Evolutionary conservation across 768 basidiomycete genomes (phyloP).

Genomic region (Mycena vulgaris): DNA sequence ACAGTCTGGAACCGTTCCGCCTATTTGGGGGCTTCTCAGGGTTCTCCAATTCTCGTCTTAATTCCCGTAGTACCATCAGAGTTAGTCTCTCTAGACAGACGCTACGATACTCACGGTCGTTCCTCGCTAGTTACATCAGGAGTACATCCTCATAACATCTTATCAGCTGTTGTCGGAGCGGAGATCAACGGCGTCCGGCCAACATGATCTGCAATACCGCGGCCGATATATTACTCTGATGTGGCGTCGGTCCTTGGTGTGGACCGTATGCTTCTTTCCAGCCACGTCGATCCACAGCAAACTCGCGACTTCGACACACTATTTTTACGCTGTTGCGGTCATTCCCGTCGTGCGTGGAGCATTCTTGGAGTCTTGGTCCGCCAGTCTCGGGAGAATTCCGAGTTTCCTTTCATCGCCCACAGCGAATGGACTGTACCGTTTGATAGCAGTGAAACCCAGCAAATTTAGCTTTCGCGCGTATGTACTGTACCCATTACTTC

Average conservation of each 20-base stretch:
- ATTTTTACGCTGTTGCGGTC: neutral
- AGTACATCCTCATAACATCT: no score
- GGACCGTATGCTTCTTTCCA: no score
- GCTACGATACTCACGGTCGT: no score
- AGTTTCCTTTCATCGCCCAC: no score
- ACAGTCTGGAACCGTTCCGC: constrained; percentile 3
- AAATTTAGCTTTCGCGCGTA: neutral
- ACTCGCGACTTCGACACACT: neutral
- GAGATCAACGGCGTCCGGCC: neutral
- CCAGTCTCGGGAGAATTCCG: no score
- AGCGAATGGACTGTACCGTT: no score
- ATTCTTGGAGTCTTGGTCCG: no score
- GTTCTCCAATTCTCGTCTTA: constrained; percentile 14
- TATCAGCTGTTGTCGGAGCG: neutral
- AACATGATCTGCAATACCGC: constrained; percentile 3
- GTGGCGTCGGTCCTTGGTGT: no score
- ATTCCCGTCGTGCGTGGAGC: no score
- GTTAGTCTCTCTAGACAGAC: no score
- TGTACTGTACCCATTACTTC: constrained; percentile 20
- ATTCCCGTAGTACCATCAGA: constrained; percentile 17
- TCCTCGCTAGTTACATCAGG: no score
- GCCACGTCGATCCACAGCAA: neutral
- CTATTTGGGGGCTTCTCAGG: neutral
- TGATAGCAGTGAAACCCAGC: neutral
- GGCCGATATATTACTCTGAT: no score